These are phyloP conservation scores for Aureobasidium sp. DNA, from an alignment of 2,329 filamentous ascomycete genomes.

Conservation along the genomic window DNA sequence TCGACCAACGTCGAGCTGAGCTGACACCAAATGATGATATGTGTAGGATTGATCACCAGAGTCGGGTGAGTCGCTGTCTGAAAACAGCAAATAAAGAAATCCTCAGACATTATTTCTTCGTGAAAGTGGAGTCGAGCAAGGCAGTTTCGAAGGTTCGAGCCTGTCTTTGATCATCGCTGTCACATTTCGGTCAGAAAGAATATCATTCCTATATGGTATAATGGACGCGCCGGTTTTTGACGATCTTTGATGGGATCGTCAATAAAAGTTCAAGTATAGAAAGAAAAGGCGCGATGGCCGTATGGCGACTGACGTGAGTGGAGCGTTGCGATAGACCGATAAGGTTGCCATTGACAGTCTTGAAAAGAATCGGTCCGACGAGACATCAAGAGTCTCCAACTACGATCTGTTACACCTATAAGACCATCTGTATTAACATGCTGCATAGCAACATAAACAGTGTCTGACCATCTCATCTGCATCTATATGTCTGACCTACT, in stretches of 20 bases:
- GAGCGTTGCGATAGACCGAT: background rate
- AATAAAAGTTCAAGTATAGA: background rate
- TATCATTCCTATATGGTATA: background rate
- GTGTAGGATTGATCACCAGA: background rate
- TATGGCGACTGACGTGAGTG: background rate
- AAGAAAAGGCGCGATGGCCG: background rate
- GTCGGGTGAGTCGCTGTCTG: background rate
- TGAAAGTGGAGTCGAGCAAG: background rate
- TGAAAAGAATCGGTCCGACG: background rate
- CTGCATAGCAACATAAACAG: background rate
- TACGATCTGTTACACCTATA: background rate
- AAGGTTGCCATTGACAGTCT: background rate
- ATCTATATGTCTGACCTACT: background rate
- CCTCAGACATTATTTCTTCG: slow-evolving; percentile 4
- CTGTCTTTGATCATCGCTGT: background rate
- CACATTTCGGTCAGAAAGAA: background rate
- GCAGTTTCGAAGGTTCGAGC: background rate
- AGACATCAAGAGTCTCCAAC: background rate
- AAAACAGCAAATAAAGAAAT: background rate
- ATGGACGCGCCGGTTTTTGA: background rate
- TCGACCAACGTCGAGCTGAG: background rate
- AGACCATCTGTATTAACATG: background rate
- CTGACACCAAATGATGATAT: background rate
- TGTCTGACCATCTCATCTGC: background rate
- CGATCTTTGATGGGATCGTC: background rate